Evolutionary conservation across 2,329 filamentous ascomycete species (phyloP), one percentile per base, ranked within the genome.

Genomic region (Massarina eburnea): DNA sequence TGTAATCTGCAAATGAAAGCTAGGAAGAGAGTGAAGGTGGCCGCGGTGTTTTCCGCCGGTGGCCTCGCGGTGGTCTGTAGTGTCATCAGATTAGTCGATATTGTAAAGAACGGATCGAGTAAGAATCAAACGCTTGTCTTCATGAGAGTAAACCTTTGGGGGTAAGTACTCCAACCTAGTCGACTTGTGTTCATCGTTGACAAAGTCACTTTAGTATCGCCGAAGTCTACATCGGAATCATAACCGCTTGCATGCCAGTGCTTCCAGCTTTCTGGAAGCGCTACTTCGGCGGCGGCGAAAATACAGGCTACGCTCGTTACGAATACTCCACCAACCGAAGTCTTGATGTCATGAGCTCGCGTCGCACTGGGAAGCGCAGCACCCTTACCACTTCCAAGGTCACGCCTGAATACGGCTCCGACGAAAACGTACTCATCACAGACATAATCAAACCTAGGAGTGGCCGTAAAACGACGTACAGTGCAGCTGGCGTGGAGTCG

Each of bases 1-100:
- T 69, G 67, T 61, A 67, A 64, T n/a, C 55, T 73, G 26, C 66
- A 72, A 36, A 68, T 73, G 63, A 61, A 62, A 10, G 52, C 54
- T 2, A 65, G 58, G 35, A 64, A 64, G 41, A 72, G 71, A 47
- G 42, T 72, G 10, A 66, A 67, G 4, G 67, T 73, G 2, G 63
- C 69, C 12, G 68, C 64, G 10, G 55, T 72, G 22, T 57, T 73
- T 10, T 57, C 69, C 1, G 70, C 67, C 0, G 71, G 71, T 37
- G 71, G 71, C 6, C 49, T 73, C 8, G 71, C 70, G 4, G 70
- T 65, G 0, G 64, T 57, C 1, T 71, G 70, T 45, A 71, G 67
- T 61, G 39, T 71, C n/a, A 68, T 70, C 41, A 67, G 71, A 4
- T 45, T 73, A 20, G 49, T 70, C 1, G 52, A 72, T 30, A 70